Evolutionary conservation across 345 rosid species (phyloP).

Genomic region (Eucalyptus decipiens): DNA sequence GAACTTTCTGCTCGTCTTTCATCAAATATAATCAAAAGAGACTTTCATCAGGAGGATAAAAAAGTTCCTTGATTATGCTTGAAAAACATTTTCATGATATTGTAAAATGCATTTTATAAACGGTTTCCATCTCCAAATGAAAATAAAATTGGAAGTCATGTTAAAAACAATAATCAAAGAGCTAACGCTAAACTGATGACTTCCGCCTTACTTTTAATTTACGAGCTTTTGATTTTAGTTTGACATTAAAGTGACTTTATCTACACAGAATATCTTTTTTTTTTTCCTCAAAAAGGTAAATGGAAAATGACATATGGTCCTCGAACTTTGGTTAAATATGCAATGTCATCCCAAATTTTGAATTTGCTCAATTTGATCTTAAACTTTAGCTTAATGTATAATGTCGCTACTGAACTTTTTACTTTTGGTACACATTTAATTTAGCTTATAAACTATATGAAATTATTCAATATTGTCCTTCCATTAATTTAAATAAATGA

Average conservation of each 20-base stretch:
- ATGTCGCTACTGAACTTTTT: too few relatives aligned
- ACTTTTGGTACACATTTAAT: too few relatives aligned
- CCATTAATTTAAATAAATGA: too few relatives aligned
- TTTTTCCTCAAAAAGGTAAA: neutral
- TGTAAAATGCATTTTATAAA: neutral
- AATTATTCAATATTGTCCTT: too few relatives aligned
- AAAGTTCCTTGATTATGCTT: neutral
- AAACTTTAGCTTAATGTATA: neutral
- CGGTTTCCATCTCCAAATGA: neutral
- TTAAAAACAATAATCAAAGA: neutral
- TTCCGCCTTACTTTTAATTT: neutral
- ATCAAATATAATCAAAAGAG: neutral
- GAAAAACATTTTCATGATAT: neutral
- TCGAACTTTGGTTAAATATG: neutral
- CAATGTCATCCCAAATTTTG: neutral
- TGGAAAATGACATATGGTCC: neutral
- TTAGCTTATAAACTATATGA: too few relatives aligned
- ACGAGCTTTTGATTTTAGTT: neutral
- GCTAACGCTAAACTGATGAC: neutral
- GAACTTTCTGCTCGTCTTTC: neutral
- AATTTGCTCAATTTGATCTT: neutral
- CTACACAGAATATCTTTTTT: neutral
- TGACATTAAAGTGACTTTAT: neutral
- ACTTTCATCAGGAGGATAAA: neutral
- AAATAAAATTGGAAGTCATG: neutral